These are phyloP conservation scores for Cucurbitaria berberidis DNA, from an alignment of 2,329 filamentous ascomycete species.

Conservation along the genomic window DNA sequence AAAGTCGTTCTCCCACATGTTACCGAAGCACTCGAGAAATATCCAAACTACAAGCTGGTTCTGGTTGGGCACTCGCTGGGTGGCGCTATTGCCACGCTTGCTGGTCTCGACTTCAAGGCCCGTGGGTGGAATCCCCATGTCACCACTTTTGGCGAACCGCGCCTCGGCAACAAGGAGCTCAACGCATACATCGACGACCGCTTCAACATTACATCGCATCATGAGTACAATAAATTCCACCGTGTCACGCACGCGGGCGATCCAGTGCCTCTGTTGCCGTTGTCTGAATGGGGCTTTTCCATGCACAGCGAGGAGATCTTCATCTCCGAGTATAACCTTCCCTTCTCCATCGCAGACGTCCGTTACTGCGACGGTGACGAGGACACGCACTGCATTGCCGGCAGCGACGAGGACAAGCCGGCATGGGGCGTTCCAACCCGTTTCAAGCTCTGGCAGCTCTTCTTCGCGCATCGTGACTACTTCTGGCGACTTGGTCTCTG, in stretches of 20 bases:
- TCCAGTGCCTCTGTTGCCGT: slow-evolving; percentile 85
- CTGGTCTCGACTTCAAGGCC: slow-evolving; percentile 78
- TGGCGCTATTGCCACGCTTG: slow-evolving; percentile 87
- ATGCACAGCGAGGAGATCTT: slow-evolving; percentile 88
- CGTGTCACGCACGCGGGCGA: slow-evolving; percentile 86
- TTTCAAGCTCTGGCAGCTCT: slow-evolving; percentile 86
- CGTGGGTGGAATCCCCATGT: slow-evolving; percentile 77
- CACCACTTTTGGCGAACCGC: slow-evolving; percentile 92
- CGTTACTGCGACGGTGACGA: slow-evolving; percentile 71
- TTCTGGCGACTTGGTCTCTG: slow-evolving; percentile 94
- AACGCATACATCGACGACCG: slow-evolving; percentile 60
- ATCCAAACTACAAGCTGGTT: slow-evolving; percentile 75
- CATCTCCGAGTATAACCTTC: slow-evolving; percentile 74
- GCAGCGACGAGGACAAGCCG: slow-evolving; percentile 49
- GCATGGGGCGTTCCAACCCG: slow-evolving; percentile 54
- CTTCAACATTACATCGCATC: slow-evolving; percentile 50
- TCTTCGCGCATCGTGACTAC: slow-evolving; percentile 95
- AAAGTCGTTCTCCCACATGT: slow-evolving; percentile 72
- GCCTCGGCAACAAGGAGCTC: slow-evolving; percentile 62
- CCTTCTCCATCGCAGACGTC: slow-evolving; percentile 73
- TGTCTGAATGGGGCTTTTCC: slow-evolving; percentile 85
- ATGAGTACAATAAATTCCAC: slow-evolving; percentile 60
- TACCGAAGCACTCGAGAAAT: slow-evolving; percentile 61
- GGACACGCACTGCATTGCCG: slow-evolving; percentile 74
- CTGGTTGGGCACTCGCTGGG: slow-evolving; percentile 92